Conservation (phyloP, 1,139 yeast genomes). For the Geotrichum aggregatum region DNA sequence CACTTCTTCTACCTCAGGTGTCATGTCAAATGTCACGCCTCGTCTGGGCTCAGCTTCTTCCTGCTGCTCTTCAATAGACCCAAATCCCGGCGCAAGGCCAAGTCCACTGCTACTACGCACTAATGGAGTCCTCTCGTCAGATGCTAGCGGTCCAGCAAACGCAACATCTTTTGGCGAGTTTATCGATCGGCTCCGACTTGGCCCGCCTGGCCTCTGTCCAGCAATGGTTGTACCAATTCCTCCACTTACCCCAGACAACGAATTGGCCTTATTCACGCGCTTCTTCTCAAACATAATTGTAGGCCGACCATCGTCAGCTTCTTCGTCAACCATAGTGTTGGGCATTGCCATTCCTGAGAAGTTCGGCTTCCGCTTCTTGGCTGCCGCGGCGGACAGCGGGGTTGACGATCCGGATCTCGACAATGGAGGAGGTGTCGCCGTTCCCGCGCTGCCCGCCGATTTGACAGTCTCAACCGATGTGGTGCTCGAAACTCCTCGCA, state of each 20-base stretch:
- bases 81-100: background rate
- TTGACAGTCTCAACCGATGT: background rate
- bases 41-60: background rate
- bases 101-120: background rate
- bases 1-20: background rate
- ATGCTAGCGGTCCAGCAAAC: background rate
- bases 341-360: slow-evolving; percentile 80
- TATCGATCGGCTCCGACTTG: background rate
- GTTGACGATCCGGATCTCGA: slow-evolving; percentile 6
- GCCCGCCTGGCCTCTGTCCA: slow-evolving; percentile 9
- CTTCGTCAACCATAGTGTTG: slow-evolving; percentile 62
- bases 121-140: slow-evolving; percentile 5
- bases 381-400: slow-evolving; percentile 10
- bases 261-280: background rate
- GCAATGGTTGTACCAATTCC: slow-evolving; percentile 13
- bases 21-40: background rate
- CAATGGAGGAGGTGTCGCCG: background rate
- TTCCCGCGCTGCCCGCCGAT: background rate
- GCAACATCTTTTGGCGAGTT: background rate
- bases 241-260: slow-evolving; percentile 2
- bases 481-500: background rate
- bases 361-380: slow-evolving; percentile 46
- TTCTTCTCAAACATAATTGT: slow-evolving; percentile 47
- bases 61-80: slow-evolving; percentile 3
- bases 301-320: slow-evolving; percentile 52